A percentile compares a stretch with the other conserved stretches of the same genome.
These are phyloP conservation scores for Talaromyces atroroseus DNA, from an alignment of 2,329 filamentous ascomycete species.

Conservation along the genomic window DNA sequence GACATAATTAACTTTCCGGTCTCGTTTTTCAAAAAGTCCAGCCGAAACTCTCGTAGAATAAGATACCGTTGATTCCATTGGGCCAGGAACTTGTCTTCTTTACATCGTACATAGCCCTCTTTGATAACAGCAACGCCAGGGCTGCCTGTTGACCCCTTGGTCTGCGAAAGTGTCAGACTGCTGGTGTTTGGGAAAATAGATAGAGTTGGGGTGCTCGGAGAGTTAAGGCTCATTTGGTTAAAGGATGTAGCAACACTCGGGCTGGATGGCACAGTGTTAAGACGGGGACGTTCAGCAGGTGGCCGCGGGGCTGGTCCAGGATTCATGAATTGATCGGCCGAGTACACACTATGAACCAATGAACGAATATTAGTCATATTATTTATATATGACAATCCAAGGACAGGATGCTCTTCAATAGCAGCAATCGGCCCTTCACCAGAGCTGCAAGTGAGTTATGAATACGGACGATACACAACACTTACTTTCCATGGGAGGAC, in stretches of 20 bases:
- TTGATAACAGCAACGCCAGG: slow-evolving; percentile 69
- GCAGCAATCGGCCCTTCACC: background rate
- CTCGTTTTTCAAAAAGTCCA: slow-evolving; percentile 92
- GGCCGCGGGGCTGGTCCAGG: slow-evolving; percentile 90
- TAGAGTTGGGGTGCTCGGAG: slow-evolving; percentile 60
- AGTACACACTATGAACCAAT: slow-evolving; percentile 50
- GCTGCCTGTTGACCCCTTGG: slow-evolving; percentile 54
- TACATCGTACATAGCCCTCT: slow-evolving; percentile 53
- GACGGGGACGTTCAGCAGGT: slow-evolving; percentile 74
- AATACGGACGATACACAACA: slow-evolving; percentile 9
- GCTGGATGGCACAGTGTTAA: slow-evolving; percentile 66
- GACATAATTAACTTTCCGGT: slow-evolving; percentile 82
- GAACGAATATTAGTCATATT: background rate
- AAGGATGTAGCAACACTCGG: slow-evolving; percentile 66
- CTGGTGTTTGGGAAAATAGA: slow-evolving; percentile 64
- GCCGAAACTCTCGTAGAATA: slow-evolving; percentile 82
- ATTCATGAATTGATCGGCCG: slow-evolving; percentile 79
- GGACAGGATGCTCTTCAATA: background rate
- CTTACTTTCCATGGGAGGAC: slow-evolving; percentile 33
- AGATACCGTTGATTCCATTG: slow-evolving; percentile 90
- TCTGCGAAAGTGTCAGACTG: slow-evolving; percentile 61
- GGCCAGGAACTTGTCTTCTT: slow-evolving; percentile 74
- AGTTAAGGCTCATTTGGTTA: slow-evolving; percentile 62
- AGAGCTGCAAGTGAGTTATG: background rate
- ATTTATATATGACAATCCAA: background rate